A percentile compares a stretch with the other conserved stretches of the same genome.
Conservation (phyloP, 2,329 filamentous ascomycete species). For the Fusarium verrucosum region DNA sequence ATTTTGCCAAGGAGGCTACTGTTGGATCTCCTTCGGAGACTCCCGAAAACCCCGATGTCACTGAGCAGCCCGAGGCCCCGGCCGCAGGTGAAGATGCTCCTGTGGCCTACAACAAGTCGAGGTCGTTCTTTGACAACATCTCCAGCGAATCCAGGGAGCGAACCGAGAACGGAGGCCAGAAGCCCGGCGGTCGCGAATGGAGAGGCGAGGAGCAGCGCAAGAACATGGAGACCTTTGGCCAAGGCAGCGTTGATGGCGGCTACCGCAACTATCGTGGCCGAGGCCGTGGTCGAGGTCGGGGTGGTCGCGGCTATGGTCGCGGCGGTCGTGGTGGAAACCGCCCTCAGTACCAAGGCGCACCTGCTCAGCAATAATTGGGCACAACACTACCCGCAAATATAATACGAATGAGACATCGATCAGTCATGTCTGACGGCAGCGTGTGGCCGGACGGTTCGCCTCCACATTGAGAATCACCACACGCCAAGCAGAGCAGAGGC, state of each 20-base stretch:
- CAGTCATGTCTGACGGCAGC: conserved; percentile 3
- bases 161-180: conserved; percentile 73
- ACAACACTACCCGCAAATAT: neutral
- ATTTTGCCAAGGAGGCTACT: conserved; percentile 85
- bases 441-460: conserved; percentile 1
- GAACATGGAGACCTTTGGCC: conserved; percentile 97
- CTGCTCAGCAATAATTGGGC: conserved; percentile 43
- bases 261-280: conserved; percentile 82
- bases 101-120: conserved; percentile 82
- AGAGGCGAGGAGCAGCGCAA: conserved; percentile 91
- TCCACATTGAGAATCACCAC: conserved; percentile 6
- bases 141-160: conserved; percentile 93
- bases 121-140: conserved; percentile 98
- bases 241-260: conserved; percentile 89
- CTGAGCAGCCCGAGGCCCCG: conserved; percentile 52
- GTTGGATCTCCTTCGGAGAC: conserved; percentile 75
- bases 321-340: conserved; percentile 54
- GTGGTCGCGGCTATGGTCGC: conserved; percentile 52
- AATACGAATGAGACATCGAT: conserved; percentile 7
- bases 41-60: conserved; percentile 50
- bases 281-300: conserved; percentile 74
- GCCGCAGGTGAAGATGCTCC: conserved; percentile 55
- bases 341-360: conserved; percentile 46
- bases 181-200: conserved; percentile 85
- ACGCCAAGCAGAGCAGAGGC: conserved; percentile 8